Base-by-base conservation (phyloP, 108 stramenopile species). In the Nitzschia palea region DNA sequence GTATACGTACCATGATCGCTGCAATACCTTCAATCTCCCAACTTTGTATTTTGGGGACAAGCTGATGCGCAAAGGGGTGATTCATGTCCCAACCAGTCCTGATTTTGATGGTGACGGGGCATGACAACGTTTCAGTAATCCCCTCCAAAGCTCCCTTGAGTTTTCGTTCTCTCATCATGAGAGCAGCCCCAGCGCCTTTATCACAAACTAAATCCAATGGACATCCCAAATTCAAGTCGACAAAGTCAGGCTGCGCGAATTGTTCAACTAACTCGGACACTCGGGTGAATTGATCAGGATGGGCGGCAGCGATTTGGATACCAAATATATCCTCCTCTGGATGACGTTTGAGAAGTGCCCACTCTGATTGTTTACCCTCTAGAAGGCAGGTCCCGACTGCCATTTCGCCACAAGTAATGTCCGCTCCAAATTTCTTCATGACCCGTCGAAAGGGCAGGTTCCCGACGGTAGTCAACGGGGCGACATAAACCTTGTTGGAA, bases 351-450 rank as follows among this genome's bases (percentile, higher is more conserved):
- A 99, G 62, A 14, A 99, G 78, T 4, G 97, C 96, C 96, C 95
- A 96, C 68, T 98, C 98, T 35, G 88, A 83, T 5, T 83, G 56
- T 37, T 95, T 85, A 0, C 99, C 98, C 54, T 86, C 67, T 36
- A 97, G 75, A 9, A 98, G 55, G 61, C 88, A 79, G 28, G 90
- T 78, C 8, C 82, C 79, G 28, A 98, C 81, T 0, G 98, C 96
- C 99, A 99, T 99, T 70, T 99, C 99, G 5, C 97, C 97, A 68
- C 97, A 98, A 5, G 99, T 99, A 60, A 99, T 98, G 71, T 99
- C 99, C 18, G 99, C 99, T 12, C 96, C 98, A 66, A 79, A 90
- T 14, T 80, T 68, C 73, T 97, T 98, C 93, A 97, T 89, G 42
- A 99, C 80, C 17, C 96, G 80, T 30, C 99, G 96, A 77, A 97